These are phyloP conservation scores for Cercis canadensis DNA, from an alignment of 306 rosid genomes.

Conservation along the genomic window DNA sequence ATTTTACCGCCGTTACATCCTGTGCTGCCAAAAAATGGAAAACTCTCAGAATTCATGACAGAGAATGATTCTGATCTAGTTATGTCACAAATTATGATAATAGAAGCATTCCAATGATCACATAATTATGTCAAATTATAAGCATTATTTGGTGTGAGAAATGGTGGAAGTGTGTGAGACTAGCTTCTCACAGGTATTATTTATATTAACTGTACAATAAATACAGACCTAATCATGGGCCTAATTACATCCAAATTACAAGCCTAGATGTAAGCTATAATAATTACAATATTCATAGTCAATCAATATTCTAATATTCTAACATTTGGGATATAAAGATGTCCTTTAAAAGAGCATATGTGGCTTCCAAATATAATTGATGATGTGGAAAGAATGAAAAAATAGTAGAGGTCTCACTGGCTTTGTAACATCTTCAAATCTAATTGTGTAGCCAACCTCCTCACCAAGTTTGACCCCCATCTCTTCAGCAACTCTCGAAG, in stretches of 20 bases:
- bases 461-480: constrained; percentile 92
- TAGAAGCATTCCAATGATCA: neutral
- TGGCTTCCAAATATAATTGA: neutral
- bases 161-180: too few species aligned
- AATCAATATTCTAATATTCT: too few species aligned
- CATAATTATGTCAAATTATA: neutral
- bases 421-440: constrained; percentile 89
- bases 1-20: constrained; percentile 80
- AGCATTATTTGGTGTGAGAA: too few species aligned
- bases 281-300: too few species aligned
- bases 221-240: too few species aligned
- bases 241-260: too few species aligned
- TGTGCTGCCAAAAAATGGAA: constrained; percentile 69
- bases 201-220: too few species aligned
- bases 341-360: neutral
- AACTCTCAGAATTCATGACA: constrained; percentile 34
- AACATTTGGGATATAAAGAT: neutral
- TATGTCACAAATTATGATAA: neutral
- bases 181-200: too few species aligned
- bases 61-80: neutral
- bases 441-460: constrained; percentile 92
- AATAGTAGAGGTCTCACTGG: constrained; percentile 49
- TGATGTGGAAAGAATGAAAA: neutral
- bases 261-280: too few species aligned
- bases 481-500: constrained; percentile 91